Percentiles rank a stretch among this genome's conserved stretches.
These are phyloP conservation scores for Globisporangium spiculum DNA, from an alignment of 352 stramenopile species.

Conservation along the genomic window DNA sequence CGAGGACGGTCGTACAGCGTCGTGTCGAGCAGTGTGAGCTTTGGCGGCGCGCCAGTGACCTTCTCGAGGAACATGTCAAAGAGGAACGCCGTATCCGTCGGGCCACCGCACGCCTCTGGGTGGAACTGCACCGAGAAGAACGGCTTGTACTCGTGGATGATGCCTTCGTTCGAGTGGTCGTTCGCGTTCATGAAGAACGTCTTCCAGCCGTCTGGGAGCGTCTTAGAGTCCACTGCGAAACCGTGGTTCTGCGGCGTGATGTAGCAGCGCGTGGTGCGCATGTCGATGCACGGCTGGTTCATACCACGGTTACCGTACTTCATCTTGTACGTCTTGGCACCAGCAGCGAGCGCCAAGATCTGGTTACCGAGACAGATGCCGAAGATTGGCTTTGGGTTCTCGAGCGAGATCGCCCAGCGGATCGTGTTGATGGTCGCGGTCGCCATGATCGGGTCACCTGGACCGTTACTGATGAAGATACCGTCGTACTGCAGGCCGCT, in stretches of 20 bases:
- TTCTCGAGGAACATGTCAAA: conserved; percentile 98
- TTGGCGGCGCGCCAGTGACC: conserved; percentile 60
- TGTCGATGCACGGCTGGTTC: conserved; percentile 98
- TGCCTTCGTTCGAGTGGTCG: conserved; percentile 98
- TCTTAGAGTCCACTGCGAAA: conserved; percentile 94
- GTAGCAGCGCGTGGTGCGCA: conserved; percentile 95
- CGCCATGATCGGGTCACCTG: conserved; percentile 95
- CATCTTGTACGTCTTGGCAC: conserved; percentile 97
- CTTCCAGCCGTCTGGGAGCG: conserved; percentile 93
- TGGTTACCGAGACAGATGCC: conserved; percentile 99
- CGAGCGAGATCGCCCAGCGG: conserved; percentile 82
- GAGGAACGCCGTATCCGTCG: conserved; percentile 96
- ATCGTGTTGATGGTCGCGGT: conserved; percentile 91
- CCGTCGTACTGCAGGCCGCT: conserved; percentile 92
- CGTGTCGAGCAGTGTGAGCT: conserved; percentile 80
- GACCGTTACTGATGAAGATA: conserved; percentile 97
- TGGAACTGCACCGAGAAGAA: conserved; percentile 99
- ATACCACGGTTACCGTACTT: conserved; percentile 98
- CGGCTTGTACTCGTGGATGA: conserved; percentile 96
- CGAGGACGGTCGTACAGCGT: conserved; percentile 67
- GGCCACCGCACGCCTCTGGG: conserved; percentile 94
- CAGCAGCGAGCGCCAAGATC: conserved; percentile 93
- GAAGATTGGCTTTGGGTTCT: conserved; percentile 95
- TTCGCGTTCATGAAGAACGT: conserved; percentile 98
- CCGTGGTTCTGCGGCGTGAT: conserved; percentile 99